phyloP scores from a whole-genome alignment of 2,329 filamentous ascomycete genomes.

The Hypoxylon sp. region DNA sequence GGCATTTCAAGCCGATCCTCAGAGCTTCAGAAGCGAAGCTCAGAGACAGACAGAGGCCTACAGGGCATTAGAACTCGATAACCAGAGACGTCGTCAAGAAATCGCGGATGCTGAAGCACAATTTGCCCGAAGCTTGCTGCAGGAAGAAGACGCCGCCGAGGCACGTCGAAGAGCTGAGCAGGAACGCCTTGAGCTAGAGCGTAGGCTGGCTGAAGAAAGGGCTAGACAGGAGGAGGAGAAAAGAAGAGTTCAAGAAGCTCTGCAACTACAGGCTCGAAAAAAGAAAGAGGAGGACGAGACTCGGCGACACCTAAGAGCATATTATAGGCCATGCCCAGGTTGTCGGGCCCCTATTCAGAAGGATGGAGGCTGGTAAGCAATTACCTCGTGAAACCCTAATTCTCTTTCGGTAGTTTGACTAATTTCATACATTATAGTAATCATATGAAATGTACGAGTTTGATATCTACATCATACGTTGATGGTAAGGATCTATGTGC shows the following conservation, averaged over 20 bases:
- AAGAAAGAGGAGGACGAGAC: slow-evolving; percentile 57
- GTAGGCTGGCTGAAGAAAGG: slow-evolving; percentile 19
- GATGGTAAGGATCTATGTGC: background rate
- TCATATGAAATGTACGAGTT: slow-evolving; percentile 60
- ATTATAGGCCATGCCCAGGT: slow-evolving; percentile 58
- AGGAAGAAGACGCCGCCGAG: slow-evolving; percentile 45
- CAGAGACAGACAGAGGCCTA: slow-evolving; percentile 61
- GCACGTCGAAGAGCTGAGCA: slow-evolving; percentile 49
- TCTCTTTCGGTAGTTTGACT: slow-evolving; percentile 33
- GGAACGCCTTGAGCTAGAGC: slow-evolving; percentile 49
- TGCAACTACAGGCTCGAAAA: slow-evolving; percentile 41
- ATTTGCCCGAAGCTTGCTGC: slow-evolving; percentile 53
- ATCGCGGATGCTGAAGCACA: slow-evolving; percentile 58
- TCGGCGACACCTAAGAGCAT: slow-evolving; percentile 47
- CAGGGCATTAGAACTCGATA: slow-evolving; percentile 62
- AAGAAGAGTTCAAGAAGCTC: slow-evolving; percentile 46
- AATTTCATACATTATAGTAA: slow-evolving; percentile 50
- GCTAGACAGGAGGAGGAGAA: slow-evolving; percentile 35
- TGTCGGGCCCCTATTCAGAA: slow-evolving; percentile 60
- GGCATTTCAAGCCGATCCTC: slow-evolving; percentile 56
- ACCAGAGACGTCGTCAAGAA: slow-evolving; percentile 52
- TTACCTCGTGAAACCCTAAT: background rate
- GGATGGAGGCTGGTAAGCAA: slow-evolving; percentile 59
- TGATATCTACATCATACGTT: background rate
- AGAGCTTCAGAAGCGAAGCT: slow-evolving; percentile 57